Conservation (phyloP, 345 rosid genomes). For the Sonneratia caseolaris region DNA sequence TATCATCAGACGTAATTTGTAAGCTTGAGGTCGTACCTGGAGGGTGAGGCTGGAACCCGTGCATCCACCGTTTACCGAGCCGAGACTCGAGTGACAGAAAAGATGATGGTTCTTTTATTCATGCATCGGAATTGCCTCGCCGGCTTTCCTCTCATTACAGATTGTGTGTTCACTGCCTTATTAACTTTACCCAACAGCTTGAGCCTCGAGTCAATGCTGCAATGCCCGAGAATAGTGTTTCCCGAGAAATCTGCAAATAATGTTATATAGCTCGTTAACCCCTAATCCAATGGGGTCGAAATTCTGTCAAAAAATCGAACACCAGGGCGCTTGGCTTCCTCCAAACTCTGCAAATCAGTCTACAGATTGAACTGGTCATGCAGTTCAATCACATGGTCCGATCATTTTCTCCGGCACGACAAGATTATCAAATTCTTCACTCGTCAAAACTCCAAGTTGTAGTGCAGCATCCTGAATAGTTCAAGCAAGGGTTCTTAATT, state of each 20-base stretch:
- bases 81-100: too few species aligned
- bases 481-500: not conserved
- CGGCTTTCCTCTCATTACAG: too few species aligned
- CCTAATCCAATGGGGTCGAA: not conserved
- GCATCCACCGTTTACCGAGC: too few species aligned
- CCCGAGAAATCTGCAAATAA: not conserved
- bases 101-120: too few species aligned
- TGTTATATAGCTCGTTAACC: not conserved
- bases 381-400: conserved; percentile 58
- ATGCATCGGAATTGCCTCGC: too few species aligned
- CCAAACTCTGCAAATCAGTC: conserved; percentile 1
- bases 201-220: too few species aligned
- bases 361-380: not conserved
- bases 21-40: too few species aligned
- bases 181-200: too few species aligned
- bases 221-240: not conserved
- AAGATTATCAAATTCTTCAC: conserved; percentile 79
- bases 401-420: conserved; percentile 97
- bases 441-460: conserved; percentile 56
- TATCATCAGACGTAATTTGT: too few species aligned
- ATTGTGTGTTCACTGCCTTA: too few species aligned
- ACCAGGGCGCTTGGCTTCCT: not conserved
- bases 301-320: not conserved
- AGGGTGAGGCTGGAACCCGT: too few species aligned
- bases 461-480: conserved; percentile 66